phyloP scores from a whole-genome alignment of 345 rosid genomes.

The Raphanus sativus region DNA sequence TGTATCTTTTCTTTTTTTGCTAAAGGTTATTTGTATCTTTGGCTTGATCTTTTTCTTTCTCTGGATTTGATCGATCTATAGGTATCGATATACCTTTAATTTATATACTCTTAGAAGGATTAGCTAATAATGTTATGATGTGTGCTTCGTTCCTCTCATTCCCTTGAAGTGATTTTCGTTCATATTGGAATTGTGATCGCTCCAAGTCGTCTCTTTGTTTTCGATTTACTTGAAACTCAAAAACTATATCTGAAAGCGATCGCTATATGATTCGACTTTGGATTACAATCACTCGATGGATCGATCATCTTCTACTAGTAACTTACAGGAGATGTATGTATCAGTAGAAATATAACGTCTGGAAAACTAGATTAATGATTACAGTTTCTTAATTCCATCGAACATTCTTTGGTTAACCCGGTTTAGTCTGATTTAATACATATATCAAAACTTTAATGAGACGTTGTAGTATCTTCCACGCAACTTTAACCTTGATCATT shows the following conservation, averaged over 20 bases:
- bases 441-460: neutral
- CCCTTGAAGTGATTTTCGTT: neutral
- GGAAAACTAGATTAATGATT: neutral
- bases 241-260: neutral
- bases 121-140: neutral
- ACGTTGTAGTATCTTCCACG: neutral
- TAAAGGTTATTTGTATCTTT: neutral
- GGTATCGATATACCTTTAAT: neutral
- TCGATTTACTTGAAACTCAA: neutral
- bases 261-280: neutral
- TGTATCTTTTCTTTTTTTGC: too few relatives aligned
- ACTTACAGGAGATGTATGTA: neutral
- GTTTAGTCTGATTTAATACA: constrained; percentile 3
- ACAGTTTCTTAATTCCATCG: neutral
- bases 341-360: neutral
- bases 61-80: neutral
- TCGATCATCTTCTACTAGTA: neutral
- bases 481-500: constrained; percentile 1
- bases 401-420: constrained; percentile 13
- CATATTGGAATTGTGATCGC: neutral
- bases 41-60: neutral
- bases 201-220: neutral
- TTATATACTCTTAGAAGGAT: neutral
- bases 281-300: neutral
- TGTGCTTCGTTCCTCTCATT: neutral